phyloP scores from a whole-genome alignment of 2,329 filamentous ascomycete species.

The Bipolaris oryzae region DNA sequence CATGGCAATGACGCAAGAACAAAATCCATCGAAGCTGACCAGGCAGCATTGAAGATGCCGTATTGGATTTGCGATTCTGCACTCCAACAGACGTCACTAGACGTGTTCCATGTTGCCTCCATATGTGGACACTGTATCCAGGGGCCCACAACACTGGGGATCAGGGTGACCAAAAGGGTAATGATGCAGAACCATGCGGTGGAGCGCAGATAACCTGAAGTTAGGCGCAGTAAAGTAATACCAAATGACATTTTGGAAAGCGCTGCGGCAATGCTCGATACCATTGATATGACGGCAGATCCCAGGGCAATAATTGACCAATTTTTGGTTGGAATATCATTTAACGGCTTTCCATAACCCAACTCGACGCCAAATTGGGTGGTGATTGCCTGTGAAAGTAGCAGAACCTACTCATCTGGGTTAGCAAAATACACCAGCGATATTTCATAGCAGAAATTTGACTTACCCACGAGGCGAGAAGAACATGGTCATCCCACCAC shows the following conservation, averaged over 20 bases:
- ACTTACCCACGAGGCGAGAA: slow-evolving; percentile 35
- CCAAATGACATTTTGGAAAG: slow-evolving; percentile 40
- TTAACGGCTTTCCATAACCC: slow-evolving; percentile 32
- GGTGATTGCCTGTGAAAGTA: slow-evolving; percentile 26
- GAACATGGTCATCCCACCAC: slow-evolving; percentile 41
- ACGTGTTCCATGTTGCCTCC: slow-evolving; percentile 26
- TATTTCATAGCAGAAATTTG: background rate
- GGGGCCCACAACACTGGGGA: slow-evolving; percentile 28
- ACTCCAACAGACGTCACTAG: slow-evolving; percentile 29
- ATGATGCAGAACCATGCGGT: slow-evolving; percentile 35
- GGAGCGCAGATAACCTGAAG: slow-evolving; percentile 15
- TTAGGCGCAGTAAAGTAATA: slow-evolving; percentile 35
- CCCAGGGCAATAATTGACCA: slow-evolving; percentile 21
- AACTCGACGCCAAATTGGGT: slow-evolving; percentile 29
- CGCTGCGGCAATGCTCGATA: slow-evolving; percentile 35
- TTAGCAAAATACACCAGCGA: background rate
- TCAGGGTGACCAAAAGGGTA: slow-evolving; percentile 34
- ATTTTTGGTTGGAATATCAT: slow-evolving; percentile 25
- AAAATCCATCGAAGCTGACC: slow-evolving; percentile 32
- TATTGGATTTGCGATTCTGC: slow-evolving; percentile 22
- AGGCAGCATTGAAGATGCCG: slow-evolving; percentile 39
- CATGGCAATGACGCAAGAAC: slow-evolving; percentile 36
- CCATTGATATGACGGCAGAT: slow-evolving; percentile 25
- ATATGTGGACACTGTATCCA: slow-evolving; percentile 30
- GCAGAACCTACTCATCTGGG: slow-evolving; percentile 22